Percentiles rank a stretch among this genome's conserved stretches.
Evolutionary conservation across 768 basidiomycete genomes (phyloP).

Genomic region (Tricholoma terreum): DNA sequence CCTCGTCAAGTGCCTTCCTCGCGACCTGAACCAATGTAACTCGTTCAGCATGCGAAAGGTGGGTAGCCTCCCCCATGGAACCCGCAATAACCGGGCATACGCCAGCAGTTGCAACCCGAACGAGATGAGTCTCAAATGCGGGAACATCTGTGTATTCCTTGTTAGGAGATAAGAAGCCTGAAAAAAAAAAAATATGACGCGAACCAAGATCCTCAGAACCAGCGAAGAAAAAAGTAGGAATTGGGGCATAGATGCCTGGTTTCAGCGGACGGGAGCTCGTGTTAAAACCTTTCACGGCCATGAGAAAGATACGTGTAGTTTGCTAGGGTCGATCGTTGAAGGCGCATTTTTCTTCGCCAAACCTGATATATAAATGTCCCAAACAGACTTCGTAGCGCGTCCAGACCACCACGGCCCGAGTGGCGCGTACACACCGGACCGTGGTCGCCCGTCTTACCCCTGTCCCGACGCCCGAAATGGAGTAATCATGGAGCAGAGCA

Average conservation of each 20-base stretch:
- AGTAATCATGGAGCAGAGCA: too few relatives aligned
- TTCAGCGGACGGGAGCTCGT: constrained; percentile 52
- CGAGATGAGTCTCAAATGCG: constrained; percentile 65
- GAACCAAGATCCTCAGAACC: constrained; percentile 79
- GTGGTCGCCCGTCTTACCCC: constrained; percentile 5
- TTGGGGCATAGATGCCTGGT: constrained; percentile 80
- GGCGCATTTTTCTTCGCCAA: constrained; percentile 11
- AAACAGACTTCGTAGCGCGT: constrained; percentile 9
- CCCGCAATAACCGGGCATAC: constrained; percentile 73
- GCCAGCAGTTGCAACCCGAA: constrained; percentile 60
- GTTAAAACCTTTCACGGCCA: constrained; percentile 42
- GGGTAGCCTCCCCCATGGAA: constrained; percentile 85
- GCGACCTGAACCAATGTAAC: constrained; percentile 59
- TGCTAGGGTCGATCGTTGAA: constrained; percentile 14
- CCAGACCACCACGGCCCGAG: constrained; percentile 27
- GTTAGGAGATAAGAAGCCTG: constrained; percentile 4
- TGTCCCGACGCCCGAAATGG: too few relatives aligned
- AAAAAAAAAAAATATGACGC: constrained; percentile 5
- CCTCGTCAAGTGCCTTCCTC: constrained; percentile 67
- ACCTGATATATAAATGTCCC: constrained; percentile 20
- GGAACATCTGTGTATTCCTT: constrained; percentile 48
- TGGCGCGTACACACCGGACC: constrained; percentile 21
- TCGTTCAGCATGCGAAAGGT: constrained; percentile 68
- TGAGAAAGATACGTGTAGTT: constrained; percentile 20
- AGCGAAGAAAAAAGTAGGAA: constrained; percentile 80